Conservation (phyloP, 2,329 filamentous ascomycete genomes). For the Xylaria polymorpha region DNA sequence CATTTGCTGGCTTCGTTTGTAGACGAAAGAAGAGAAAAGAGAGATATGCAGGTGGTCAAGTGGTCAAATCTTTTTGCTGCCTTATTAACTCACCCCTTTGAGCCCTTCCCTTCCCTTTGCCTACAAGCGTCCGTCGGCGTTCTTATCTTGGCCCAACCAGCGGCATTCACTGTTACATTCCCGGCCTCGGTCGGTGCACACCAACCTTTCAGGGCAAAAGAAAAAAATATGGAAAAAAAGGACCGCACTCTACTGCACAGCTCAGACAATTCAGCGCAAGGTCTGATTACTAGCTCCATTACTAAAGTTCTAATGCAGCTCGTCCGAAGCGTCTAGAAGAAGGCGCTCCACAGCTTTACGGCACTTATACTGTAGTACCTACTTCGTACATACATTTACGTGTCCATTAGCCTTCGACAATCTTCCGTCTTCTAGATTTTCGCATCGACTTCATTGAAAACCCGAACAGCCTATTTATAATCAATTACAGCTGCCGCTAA, state of each 20-base stretch:
- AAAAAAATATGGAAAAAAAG: neutral
- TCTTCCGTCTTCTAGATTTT: neutral
- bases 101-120: neutral
- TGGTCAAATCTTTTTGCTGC: neutral
- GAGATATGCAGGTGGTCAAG: neutral
- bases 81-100: neutral
- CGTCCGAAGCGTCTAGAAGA: slow-evolving; percentile 36
- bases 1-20: slow-evolving; percentile 24
- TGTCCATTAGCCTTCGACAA: neutral
- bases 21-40: slow-evolving; percentile 1
- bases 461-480: neutral
- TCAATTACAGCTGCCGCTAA: neutral
- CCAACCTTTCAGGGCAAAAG: neutral
- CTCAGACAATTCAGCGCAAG: neutral
- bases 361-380: neutral
- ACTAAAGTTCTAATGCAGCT: slow-evolving; percentile 16
- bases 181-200: neutral
- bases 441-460: neutral
- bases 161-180: slow-evolving; percentile 12
- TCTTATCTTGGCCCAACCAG: slow-evolving; percentile 17
- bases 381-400: neutral
- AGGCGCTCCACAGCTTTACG: slow-evolving; percentile 13
- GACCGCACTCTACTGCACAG: neutral
- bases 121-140: neutral
- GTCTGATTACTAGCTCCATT: slow-evolving; percentile 35